Evolutionary conservation across 257 asterid species (phyloP).

Genomic region (Eustoma russellianum): DNA sequence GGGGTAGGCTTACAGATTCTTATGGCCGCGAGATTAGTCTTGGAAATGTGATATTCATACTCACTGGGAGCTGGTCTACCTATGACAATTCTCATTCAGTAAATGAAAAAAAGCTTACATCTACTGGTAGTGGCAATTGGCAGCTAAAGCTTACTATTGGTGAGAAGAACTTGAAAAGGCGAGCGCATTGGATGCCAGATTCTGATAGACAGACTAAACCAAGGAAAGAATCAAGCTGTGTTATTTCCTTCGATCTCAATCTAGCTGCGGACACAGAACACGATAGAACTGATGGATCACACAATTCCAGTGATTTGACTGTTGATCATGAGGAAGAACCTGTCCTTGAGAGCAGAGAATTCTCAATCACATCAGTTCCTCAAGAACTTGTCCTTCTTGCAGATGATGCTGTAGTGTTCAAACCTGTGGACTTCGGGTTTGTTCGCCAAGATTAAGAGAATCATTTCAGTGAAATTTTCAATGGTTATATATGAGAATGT

Average conservation of each 20-base stretch:
- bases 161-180: constrained; percentile 47
- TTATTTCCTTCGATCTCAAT: constrained; percentile 67
- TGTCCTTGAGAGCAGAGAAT: constrained; percentile 27
- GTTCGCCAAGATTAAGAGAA: constrained; percentile 68
- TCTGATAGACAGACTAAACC: constrained; percentile 32
- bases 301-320: constrained; percentile 73
- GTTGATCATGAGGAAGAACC: constrained; percentile 62
- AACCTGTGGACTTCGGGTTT: constrained; percentile 47
- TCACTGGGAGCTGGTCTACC: constrained; percentile 79
- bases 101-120: constrained; percentile 37
- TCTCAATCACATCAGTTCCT: constrained; percentile 53
- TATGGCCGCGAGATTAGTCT: constrained; percentile 82
- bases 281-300: constrained; percentile 55
- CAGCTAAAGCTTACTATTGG: constrained; percentile 43
- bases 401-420: constrained; percentile 71
- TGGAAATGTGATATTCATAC: constrained; percentile 66
- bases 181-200: constrained; percentile 38
- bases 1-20: constrained; percentile 71
- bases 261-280: constrained; percentile 38
- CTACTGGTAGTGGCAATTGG: constrained; percentile 45
- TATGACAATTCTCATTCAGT: constrained; percentile 22
- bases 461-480: constrained; percentile 47
- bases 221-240: constrained; percentile 31
- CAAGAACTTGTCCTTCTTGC: constrained; percentile 50
- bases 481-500: constrained; percentile 29